phyloP scores from a whole-genome alignment of 371 early-diverging fungal genomes.

The Mortierella sp. region DNA sequence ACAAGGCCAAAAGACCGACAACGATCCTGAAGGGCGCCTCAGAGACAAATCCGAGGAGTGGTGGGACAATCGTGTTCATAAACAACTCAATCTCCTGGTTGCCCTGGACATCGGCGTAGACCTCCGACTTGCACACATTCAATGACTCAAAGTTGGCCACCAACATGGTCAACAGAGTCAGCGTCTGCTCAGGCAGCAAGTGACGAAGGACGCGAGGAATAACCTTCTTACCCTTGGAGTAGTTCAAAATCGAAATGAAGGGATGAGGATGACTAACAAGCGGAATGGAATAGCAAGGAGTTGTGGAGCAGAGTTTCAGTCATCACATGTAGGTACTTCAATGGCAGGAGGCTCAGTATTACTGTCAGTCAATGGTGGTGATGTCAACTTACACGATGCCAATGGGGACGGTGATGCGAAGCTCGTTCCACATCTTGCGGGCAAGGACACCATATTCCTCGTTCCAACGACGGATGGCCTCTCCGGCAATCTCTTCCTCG shows the following conservation, averaged over 20 bases:
- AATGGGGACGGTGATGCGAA: conserved; percentile 70
- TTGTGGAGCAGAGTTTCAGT: background rate
- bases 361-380: background rate
- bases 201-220: conserved; percentile 89
- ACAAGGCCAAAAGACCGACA: conserved; percentile 79
- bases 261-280: conserved; percentile 66
- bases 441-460: conserved; percentile 67
- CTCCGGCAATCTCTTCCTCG: conserved; percentile 67
- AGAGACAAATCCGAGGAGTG: conserved; percentile 81
- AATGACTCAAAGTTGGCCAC: conserved; percentile 87
- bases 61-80: conserved; percentile 86
- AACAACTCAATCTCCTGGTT: conserved; percentile 86
- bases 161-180: conserved; percentile 82
- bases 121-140: conserved; percentile 84
- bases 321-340: background rate
- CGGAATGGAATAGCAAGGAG: background rate
- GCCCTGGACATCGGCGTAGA: conserved; percentile 62
- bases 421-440: conserved; percentile 73
- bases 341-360: background rate
- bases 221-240: conserved; percentile 89
- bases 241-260: conserved; percentile 77
- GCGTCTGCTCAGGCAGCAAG: conserved; percentile 81
- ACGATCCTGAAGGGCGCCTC: conserved; percentile 89
- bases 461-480: conserved; percentile 68
- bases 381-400: conserved; percentile 65